These are phyloP conservation scores for Sporothrix euskadiensis DNA, from an alignment of 2,329 filamentous ascomycete genomes.

Conservation along the genomic window DNA sequence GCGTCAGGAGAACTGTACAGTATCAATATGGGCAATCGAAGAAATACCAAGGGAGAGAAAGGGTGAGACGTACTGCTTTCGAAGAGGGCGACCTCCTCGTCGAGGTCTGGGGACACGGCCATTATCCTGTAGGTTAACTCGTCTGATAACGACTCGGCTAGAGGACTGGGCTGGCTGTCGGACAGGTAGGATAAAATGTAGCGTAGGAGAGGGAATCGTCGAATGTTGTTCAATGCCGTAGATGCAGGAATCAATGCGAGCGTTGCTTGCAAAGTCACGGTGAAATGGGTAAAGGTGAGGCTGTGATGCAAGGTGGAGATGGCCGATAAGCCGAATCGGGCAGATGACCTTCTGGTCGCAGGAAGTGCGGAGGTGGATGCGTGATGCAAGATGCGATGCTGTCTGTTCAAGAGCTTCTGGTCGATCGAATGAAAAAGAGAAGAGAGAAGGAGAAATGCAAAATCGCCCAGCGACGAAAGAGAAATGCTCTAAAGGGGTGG, in stretches of 20 bases:
- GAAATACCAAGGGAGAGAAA: background rate
- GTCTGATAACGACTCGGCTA: no score
- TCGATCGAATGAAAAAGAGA: background rate
- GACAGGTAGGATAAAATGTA: background rate
- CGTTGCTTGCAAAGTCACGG: background rate
- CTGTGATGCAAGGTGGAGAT: background rate
- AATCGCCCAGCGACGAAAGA: background rate
- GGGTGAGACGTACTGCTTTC: conserved; percentile 10
- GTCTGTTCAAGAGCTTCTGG: background rate
- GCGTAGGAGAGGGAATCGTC: background rate
- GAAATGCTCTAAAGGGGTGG: background rate
- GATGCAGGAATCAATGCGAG: background rate
- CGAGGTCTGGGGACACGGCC: background rate
- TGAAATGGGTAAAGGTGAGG: background rate
- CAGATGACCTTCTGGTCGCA: background rate
- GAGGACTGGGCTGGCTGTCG: background rate
- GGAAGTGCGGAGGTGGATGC: background rate
- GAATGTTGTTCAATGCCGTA: background rate
- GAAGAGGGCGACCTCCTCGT: background rate
- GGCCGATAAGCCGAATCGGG: background rate
- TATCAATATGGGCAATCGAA: background rate
- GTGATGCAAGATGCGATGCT: background rate
- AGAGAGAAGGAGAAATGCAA: background rate
- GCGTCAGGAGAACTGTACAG: conserved; percentile 33
- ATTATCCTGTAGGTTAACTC: background rate